These are phyloP conservation scores for Lepraria neglecta DNA, from an alignment of 495 filamentous ascomycete genomes.

Conservation along the genomic window DNA sequence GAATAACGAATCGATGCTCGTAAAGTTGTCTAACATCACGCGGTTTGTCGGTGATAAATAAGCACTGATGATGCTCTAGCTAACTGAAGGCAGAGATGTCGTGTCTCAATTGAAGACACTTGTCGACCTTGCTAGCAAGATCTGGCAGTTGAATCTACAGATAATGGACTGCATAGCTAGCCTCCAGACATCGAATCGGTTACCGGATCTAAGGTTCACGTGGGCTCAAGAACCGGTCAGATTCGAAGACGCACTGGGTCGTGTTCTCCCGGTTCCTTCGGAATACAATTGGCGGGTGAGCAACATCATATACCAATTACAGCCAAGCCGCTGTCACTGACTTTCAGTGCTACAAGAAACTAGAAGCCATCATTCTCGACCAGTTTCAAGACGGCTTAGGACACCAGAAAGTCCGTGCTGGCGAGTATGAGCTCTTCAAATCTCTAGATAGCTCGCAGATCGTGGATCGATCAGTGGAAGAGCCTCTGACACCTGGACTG, in stretches of 20 bases:
- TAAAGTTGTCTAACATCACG: not conserved
- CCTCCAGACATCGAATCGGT: not conserved
- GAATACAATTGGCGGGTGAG: slow-evolving; percentile 21
- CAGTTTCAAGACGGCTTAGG: slow-evolving; percentile 24
- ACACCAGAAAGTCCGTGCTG: slow-evolving; percentile 10
- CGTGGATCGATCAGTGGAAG: not conserved
- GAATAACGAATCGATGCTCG: not conserved
- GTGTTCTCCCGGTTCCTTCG: slow-evolving; percentile 24
- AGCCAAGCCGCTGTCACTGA: not conserved
- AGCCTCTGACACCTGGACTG: slow-evolving; percentile 16
- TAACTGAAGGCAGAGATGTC: not conserved
- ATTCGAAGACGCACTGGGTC: slow-evolving; percentile 27
- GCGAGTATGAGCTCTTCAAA: slow-evolving; percentile 29
- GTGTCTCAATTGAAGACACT: not conserved
- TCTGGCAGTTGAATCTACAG: slow-evolving; percentile 8
- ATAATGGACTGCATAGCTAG: slow-evolving; percentile 19
- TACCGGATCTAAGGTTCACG: slow-evolving; percentile 10
- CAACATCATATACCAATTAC: not conserved
- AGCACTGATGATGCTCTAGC: too few species aligned
- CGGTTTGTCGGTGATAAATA: not conserved
- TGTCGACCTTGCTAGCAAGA: not conserved
- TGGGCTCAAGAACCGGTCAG: slow-evolving; percentile 24
- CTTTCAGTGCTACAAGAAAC: slow-evolving; percentile 3
- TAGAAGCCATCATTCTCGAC: slow-evolving; percentile 22
- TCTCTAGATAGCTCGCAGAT: slow-evolving; percentile 16